Evolutionary conservation across 2,329 filamentous ascomycete species (phyloP), one percentile per base, ranked within the genome.

Genomic region (Colletotrichum viniferum): DNA sequence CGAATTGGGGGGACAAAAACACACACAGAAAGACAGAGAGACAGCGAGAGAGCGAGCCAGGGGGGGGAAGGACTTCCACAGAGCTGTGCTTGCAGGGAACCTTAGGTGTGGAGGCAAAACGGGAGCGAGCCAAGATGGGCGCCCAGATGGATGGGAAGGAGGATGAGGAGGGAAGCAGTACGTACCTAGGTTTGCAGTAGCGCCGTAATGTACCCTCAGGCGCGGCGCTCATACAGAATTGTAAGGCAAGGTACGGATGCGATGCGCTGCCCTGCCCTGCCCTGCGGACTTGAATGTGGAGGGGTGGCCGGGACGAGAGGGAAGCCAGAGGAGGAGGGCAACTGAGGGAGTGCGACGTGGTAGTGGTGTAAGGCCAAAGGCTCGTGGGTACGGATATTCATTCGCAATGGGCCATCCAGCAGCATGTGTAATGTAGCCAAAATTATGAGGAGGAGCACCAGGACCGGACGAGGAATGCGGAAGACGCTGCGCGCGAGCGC

Each of bases 111-210:
- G 38, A 63, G 62, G 62, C 72, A 72, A 72, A 72, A 75, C 73
- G 69, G 73, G 73, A 72, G 69, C 73, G 69, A 75, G 72, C 72
- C 72, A 74, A 72, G 73, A 72, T 75, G 69, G 69, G 16, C 56
- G 67, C 67, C 71, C 71, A 71, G 60, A 74, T 71, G 48, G 71
- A 65, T 74, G 71, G 71, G 67, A 62, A 70, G 60, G 48, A 21
- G n/a, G 32, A 74, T 30, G 48, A 63, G 21, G 21, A 32, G 36
- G 61, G 58, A 32, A 18, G 30, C 30, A 32, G 61, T 43, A 63
- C 61, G 34, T 63, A 43, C 21, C 18, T n/a, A 14, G n/a, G 16
- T 32, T 34, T 63, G 61, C 34, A 63, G 61, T 65, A 65, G 65
- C 52, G 65, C 28, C 28, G 32, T 48, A 52, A 68, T 43, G 65